Evolutionary conservation across 1,284 basidiomycete species (phyloP), one percentile per base, ranked within the genome.

Genomic region (Stygiomarasmius scandens): DNA sequence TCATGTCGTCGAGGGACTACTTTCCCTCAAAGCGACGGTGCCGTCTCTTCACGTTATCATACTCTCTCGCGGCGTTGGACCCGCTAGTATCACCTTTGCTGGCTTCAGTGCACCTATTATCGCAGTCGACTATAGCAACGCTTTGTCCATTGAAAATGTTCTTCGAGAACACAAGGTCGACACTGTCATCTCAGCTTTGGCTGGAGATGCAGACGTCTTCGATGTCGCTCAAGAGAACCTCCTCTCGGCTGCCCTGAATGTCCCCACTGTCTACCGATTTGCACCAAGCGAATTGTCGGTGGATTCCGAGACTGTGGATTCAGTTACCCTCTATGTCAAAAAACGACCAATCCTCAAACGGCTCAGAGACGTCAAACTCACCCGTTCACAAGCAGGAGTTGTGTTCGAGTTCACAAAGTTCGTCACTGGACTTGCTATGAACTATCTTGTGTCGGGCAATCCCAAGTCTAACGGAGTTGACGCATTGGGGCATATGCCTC

Each of bases 371-470:
- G 54, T 29, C 14, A 47, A 54, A 49, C 19, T 32, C 6, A 19
- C 34, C 6, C 47, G 38, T 19, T 22, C 48, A 32, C 2, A 9
- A 14, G 14, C 22, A 23, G 5, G 6, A 34, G 12, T 1, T 3
- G 16, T 16, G 16, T 59, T 59, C 24, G 54, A 59, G 44, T 59
- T 46, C n/a, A 55, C 53, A 2, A 22, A 32, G 8, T 59, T 59
- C 49, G 46, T 45, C 27, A 23, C 27, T 29, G 58, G 54, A 3
- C 16, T 38, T 3, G 52, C 55, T 48, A 59, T 59, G 54, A 59
- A 59, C 20, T 59, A 59, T 32, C 38, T 52, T 12, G 54, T 29
- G 23, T 47, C 25, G 1, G 58, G 58, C 10, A 59, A 55, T 29
- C 20, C 54, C 5, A 59, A 55, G 20, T 54, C 58, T 16, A 43